Base-by-base conservation (phyloP, 768 basidiomycete genomes). In the Suillus luteus region DNA sequence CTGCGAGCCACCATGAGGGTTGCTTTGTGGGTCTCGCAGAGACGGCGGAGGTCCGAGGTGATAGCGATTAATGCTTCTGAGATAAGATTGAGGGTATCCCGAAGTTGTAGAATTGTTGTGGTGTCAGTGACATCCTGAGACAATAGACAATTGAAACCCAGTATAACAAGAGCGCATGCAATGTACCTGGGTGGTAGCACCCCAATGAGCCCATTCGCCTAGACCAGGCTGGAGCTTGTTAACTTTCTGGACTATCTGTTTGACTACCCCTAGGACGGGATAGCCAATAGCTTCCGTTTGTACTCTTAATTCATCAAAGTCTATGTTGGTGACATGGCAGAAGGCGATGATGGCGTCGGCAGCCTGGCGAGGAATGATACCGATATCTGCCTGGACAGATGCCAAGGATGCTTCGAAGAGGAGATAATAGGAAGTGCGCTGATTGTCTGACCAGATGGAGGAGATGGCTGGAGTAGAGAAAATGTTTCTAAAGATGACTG, bases 191-290 rank as follows among this genome's bases (percentile, higher is more conserved):
- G 82, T 83, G 4, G 82, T 82, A 5, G 81, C 79, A 37, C 82
- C 82, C 70, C 80, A 83, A 66, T 83, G 82, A 19, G 72, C 73
- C 80, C 82, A 82, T 68, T 82, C 82, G 40, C 82, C 82, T 9
- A 80, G 65, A 27, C 79, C 76, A 52, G 69, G 69, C 48, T 71
- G 60, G 4, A 64, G 68, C 40, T 52, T 60, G 59, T 80, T 82
- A 22, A 78, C 79, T 57, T 70, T 63, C 14, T 68, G 73, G 2
- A 82, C 81, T 33, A 83, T 70, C 54, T 82, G 81, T 63, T 77
- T 79, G 19, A 82, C 80, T 15, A 83, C 61, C 43, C 80, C 80
- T 41, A 82, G 61, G 3, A 82, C 78, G 1, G 82, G 81, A 64
- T 81, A 81, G 3, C 81, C 82, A 12, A 82, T 82, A 62, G 67